Percentiles rank a stretch among this genome's conserved stretches.
Evolutionary conservation across 306 rosid genomes (phyloP).

Genomic region (Ammopiptanthus mongolicus): DNA sequence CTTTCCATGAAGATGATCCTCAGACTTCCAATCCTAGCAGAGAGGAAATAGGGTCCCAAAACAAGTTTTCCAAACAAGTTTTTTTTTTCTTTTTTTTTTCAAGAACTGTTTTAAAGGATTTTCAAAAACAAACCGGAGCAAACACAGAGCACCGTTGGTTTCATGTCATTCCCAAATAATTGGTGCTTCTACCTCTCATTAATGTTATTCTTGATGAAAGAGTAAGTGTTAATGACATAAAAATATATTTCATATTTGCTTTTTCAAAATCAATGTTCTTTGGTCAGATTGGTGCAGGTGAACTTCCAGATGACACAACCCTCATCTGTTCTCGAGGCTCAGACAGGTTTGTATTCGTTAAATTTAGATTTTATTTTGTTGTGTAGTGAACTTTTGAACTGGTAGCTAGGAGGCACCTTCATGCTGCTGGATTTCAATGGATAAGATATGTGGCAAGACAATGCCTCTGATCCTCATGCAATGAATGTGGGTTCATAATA

Average conservation of each 20-base stretch:
- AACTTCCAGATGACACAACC: conserved; percentile 86
- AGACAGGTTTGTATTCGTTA: conserved; percentile 64
- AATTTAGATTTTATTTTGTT: conserved; percentile 3
- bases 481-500: background rate
- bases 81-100: background rate
- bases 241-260: conserved; percentile 1
- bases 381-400: conserved; percentile 12
- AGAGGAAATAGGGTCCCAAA: background rate
- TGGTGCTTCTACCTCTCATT: background rate
- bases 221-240: background rate
- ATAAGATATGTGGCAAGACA: background rate
- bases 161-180: background rate
- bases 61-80: conserved; percentile 1
- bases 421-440: conserved; percentile 35
- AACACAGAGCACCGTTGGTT: background rate
- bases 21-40: background rate
- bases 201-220: background rate
- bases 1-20: conserved; percentile 10
- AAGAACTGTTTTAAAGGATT: background rate
- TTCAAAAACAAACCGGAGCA: background rate
- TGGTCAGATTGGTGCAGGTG: conserved; percentile 95
- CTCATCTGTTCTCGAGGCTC: conserved; percentile 78
- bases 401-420: conserved; percentile 25
- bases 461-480: conserved; percentile 4
- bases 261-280: conserved; percentile 25